Conservation (phyloP, 768 basidiomycete species). For the Harrya chromipes region DNA sequence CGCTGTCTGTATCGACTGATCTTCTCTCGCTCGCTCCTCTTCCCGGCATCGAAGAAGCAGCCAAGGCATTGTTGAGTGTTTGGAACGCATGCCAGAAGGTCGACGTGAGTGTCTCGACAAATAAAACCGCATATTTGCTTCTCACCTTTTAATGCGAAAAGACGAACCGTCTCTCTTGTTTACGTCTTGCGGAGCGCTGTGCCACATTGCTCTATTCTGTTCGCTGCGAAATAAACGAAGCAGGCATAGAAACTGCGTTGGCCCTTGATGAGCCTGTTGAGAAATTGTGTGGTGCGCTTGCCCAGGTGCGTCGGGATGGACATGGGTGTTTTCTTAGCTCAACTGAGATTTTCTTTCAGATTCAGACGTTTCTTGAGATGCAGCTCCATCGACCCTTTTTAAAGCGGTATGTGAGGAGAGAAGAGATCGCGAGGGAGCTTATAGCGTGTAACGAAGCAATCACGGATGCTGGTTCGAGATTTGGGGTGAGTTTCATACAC, state of each 20-base stretch:
- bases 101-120: constrained; percentile 44
- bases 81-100: constrained; percentile 62
- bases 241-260: constrained; percentile 46
- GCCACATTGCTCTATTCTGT: constrained; percentile 66
- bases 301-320: constrained; percentile 38
- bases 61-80: constrained; percentile 51
- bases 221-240: constrained; percentile 57
- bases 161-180: constrained; percentile 66
- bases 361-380: constrained; percentile 52
- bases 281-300: constrained; percentile 31
- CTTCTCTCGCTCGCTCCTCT: constrained; percentile 51
- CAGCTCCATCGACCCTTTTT: constrained; percentile 70
- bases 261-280: constrained; percentile 51
- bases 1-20: constrained; percentile 34
- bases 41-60: constrained; percentile 51
- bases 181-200: constrained; percentile 71
- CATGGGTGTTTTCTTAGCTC: not conserved
- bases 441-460: constrained; percentile 49
- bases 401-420: constrained; percentile 73
- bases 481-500: constrained; percentile 18
- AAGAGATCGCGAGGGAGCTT: constrained; percentile 60
- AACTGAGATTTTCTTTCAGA: constrained; percentile 27
- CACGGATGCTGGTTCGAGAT: constrained; percentile 39
- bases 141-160: constrained; percentile 22
- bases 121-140: not conserved